Base-by-base conservation (phyloP, 2,329 filamentous ascomycete species). In the Xylaria sp. region DNA sequence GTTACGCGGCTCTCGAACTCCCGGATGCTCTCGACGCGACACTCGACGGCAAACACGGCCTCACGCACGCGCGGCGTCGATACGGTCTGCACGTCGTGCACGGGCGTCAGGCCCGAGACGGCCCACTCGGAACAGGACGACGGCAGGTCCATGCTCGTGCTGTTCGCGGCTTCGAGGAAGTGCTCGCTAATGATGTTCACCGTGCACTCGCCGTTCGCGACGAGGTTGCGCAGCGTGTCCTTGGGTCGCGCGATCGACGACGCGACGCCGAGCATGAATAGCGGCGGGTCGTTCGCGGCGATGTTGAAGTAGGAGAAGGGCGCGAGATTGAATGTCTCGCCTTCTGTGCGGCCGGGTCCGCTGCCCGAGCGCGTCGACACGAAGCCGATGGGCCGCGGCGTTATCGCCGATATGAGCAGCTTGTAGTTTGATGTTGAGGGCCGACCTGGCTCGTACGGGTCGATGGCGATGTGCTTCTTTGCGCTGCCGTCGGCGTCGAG, bases 231-330 rank as follows among this genome's bases (percentile, higher is more conserved):
- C 57, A 96, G 77, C 44, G 88, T 87, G 73, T 97, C 92, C 74
- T 96, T 97, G 18, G 88, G 84, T 3, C 77, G 74, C 4, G 72
- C 74, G 5, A 80, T 66, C 3, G 74, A 62, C 13, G 74, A 72
- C 4, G 78, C 68, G 70, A 84, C 78, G 49, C 83, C 82, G 34
- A 86, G 76, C 7, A 84, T 82, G 73, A 97, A 95, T 49, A 95
- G 78, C 0, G 92, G 92, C 3, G 92, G 93, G 71, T 97, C 92
- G 72, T 94, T 89, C 73, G 85, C 86, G 66, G 96, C 80, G 63
- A 96, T 75, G 72, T 91, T 88, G 73, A 92, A 91, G 78, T 94
- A 97, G 70, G 84, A 89, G 74, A 94, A 96, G 0, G 92, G 92
- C 0, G 92, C 91, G 2, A 97, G 80, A 75, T 97, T 97, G 13